These are phyloP conservation scores for Gossypium arboreum DNA, from an alignment of 345 rosid genomes.

Conservation along the genomic window DNA sequence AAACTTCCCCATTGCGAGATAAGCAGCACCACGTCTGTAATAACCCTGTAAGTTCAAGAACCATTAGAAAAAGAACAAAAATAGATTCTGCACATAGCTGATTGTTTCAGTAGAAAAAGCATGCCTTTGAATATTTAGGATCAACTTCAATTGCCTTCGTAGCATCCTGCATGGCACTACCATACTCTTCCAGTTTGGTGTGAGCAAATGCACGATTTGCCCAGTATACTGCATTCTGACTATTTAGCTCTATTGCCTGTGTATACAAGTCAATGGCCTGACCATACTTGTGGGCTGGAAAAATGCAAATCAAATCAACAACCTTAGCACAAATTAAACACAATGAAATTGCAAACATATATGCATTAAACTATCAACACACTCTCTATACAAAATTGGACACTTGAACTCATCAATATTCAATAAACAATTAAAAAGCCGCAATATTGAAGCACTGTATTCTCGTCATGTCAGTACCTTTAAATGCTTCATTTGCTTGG, in stretches of 20 bases:
- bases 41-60: conserved; percentile 57
- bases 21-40: conserved; percentile 93
- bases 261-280: conserved; percentile 81
- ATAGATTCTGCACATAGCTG: neutral
- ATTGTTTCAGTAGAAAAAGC: conserved; percentile 7
- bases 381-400: neutral
- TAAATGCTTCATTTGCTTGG: conserved; percentile 49
- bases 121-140: conserved; percentile 81
- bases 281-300: conserved; percentile 65
- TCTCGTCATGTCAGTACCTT: conserved; percentile 26
- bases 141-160: conserved; percentile 85
- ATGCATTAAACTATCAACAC: conserved; percentile 1
- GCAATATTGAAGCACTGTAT: neutral
- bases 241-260: conserved; percentile 67
- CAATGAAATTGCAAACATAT: neutral
- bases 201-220: conserved; percentile 97
- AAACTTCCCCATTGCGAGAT: conserved; percentile 95
- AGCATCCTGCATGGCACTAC: conserved; percentile 94
- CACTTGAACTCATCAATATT: conserved; percentile 1
- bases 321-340: conserved; percentile 4
- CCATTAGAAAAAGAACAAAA: conserved; percentile 22
- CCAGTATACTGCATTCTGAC: conserved; percentile 83
- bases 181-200: conserved; percentile 92
- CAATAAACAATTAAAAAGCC: neutral
- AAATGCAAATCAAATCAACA: neutral